A percentile compares a stretch with the other conserved stretches of the same genome.
Evolutionary conservation across 2,329 filamentous ascomycete genomes (phyloP).

Genomic region (Neofusicoccum sp.): DNA sequence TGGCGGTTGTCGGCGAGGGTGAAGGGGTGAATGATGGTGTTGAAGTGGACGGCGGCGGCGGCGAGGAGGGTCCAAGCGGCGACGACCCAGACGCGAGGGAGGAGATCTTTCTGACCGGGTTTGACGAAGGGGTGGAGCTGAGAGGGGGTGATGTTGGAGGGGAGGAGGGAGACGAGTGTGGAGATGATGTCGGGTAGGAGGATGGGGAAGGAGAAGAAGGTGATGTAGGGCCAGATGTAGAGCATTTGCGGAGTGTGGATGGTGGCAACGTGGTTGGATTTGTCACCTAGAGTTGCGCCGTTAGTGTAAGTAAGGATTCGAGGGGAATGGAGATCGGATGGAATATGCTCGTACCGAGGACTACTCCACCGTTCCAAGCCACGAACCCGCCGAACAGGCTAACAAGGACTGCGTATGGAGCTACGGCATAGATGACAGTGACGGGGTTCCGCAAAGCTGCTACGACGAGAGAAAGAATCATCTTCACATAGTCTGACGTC

Average conservation of each 20-base stretch:
- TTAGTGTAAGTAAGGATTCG: slow-evolving; percentile 14
- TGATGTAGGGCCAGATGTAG: slow-evolving; percentile 88
- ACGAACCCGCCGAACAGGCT: slow-evolving; percentile 74
- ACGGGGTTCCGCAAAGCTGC: slow-evolving; percentile 53
- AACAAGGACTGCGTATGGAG: slow-evolving; percentile 65
- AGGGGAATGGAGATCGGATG: neutral
- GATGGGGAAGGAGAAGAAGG: slow-evolving; percentile 86
- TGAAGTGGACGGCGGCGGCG: slow-evolving; percentile 66
- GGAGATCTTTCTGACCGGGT: slow-evolving; percentile 7
- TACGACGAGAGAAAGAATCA: slow-evolving; percentile 65
- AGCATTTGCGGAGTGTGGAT: slow-evolving; percentile 90
- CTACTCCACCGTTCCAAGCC: slow-evolving; percentile 85
- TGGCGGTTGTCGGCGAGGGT: slow-evolving; percentile 95
- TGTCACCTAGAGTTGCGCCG: slow-evolving; percentile 66
- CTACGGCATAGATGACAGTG: slow-evolving; percentile 41
- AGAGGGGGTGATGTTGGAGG: neutral
- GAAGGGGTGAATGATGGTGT: slow-evolving; percentile 94
- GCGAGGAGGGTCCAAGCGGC: slow-evolving; percentile 35
- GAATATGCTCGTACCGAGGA: slow-evolving; percentile 66
- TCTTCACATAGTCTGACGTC: slow-evolving; percentile 48
- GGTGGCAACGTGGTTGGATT: slow-evolving; percentile 88
- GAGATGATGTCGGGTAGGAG: slow-evolving; percentile 23
- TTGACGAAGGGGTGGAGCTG: neutral
- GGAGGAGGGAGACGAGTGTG: neutral
- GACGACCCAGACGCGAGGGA: slow-evolving; percentile 38